Evolutionary conservation across 2,329 filamentous ascomycete genomes (phyloP).

Genomic region (Penicillium sclerotiorum): DNA sequence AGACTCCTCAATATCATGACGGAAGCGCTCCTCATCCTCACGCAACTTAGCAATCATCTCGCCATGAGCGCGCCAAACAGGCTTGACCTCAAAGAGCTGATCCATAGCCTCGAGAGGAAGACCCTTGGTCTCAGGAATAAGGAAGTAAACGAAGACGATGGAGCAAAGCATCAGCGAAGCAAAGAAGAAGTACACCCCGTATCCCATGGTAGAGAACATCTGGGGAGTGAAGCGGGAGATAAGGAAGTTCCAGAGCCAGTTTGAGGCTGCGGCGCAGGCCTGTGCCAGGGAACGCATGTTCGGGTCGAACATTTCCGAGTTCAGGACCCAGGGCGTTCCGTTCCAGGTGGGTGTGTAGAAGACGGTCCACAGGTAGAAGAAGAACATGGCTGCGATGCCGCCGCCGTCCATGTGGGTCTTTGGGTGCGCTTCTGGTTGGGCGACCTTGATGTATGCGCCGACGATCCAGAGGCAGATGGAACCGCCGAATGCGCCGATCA

Average conservation of each 20-base stretch:
- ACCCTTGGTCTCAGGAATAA: conserved; percentile 67
- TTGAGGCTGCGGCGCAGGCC: conserved; percentile 59
- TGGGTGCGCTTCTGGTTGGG: conserved; percentile 26
- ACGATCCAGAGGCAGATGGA: conserved; percentile 47
- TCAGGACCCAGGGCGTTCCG: conserved; percentile 75
- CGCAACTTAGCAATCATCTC: conserved; percentile 35
- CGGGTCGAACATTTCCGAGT: conserved; percentile 73
- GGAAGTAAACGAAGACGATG: conserved; percentile 63
- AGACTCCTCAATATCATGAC: conserved; percentile 25
- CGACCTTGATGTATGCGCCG: conserved; percentile 42
- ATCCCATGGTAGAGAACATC: conserved; percentile 50
- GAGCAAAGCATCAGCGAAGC: conserved; percentile 63
- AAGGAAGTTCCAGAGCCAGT: conserved; percentile 45
- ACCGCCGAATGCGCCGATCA: conserved; percentile 66
- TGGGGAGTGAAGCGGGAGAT: conserved; percentile 45
- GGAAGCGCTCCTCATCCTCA: conserved; percentile 40
- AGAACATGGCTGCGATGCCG: conserved; percentile 55
- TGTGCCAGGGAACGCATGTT: conserved; percentile 71
- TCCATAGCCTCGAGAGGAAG: conserved; percentile 69
- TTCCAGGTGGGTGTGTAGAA: conserved; percentile 77
- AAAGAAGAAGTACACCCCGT: conserved; percentile 71
- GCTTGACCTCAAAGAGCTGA: conserved; percentile 55
- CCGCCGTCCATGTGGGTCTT: conserved; percentile 31
- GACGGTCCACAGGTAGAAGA: conserved; percentile 75
- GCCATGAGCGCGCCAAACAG: conserved; percentile 41